Base-by-base conservation (phyloP, 225 moss, liverwort and hornwort species). In the Anthoceros angustus region DNA sequence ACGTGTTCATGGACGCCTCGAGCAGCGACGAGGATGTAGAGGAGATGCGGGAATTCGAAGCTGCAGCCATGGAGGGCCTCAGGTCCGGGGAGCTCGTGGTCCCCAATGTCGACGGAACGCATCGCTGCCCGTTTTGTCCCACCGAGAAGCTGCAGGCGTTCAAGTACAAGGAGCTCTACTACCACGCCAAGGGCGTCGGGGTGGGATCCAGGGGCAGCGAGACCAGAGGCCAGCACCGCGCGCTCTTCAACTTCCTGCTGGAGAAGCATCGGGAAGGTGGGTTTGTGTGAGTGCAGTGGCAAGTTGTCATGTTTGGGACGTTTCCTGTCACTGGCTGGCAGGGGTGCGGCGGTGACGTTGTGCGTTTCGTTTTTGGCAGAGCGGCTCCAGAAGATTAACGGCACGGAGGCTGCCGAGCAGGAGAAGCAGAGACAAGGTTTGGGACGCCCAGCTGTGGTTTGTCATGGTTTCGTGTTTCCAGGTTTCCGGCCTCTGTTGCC, bases 121-220 rank as follows among this genome's bases (percentile, higher is more conserved):
- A 75, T 74, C 61, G 12, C 23, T 85, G 84, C 63, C 84, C 84
- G 0, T 77, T 85, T 40, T 85, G 81, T 0, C 81, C 81, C 2
- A 79, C 73, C 20, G 61, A 75, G 61, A 85, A 85, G 72, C 82
- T 82, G 66, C 82, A 79, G 75, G 69, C 68, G 40, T 85, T 77
- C 77, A 79, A 79, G 68, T 80, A 85, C 71, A 73, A 77, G 6
- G 84, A 85, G 63, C 49, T 85, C n/a, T 70, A 79, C 41, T 81
- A 77, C 11, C 84, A 85, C 21, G 84, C 84, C 40, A 75, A 63
- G 8, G 79, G 82, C 7, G 71, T 77, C 7, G 84, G 75, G 0
- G 43, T 12, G 4, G 79, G 82, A 42, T 82, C 79, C 42, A 77
- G 70, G 42, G 70, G 64, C 12, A 75, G 79, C 64, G 82, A 81